Evolutionary conservation across 352 stramenopile species (phyloP), one percentile per base, ranked within the genome.

Genomic region (Vaucheria bursata): DNA sequence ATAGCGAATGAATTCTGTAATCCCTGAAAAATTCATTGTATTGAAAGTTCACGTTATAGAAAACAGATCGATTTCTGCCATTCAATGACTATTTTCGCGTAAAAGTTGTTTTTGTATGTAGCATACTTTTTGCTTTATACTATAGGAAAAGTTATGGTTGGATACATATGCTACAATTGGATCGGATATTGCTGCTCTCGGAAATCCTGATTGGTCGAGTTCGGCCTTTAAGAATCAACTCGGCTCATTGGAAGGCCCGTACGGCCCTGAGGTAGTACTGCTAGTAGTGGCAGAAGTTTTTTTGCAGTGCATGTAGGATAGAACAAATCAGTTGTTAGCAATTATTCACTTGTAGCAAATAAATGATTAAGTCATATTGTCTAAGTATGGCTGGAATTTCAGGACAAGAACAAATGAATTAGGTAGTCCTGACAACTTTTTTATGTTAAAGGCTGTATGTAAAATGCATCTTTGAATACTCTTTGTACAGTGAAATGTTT

Each of bases 201-300:
- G 79, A 8, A 83, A 53, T 39, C 81, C 81, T 50, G 81, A 85
- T 65, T 85, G 81, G 81, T 81, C 69, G 12, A 74, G 64, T 64
- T 52, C 69, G n/a, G 73, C 36, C 73, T 82, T 69, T 12, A 85
- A 82, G 18, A 73, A 88, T 72, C 79, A 89, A 34, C 85, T 75
- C 35, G 70, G 90, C 71, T 79, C 40, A 8, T 45, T 73, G 12
- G 71, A 78, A 53, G 67, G 49, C 69, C 76, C 85, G 36, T 91
- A 89, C 79, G 95, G 93, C 0, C 89, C 91, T 12, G 91, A 95
- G 78, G 89, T 94, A 0, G n/a, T n/a, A n/a, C n/a, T n/a, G n/a
- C n/a, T n/a, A n/a, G n/a, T n/a, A n/a, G n/a, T n/a, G n/a, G n/a
- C n/a, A n/a, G n/a, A n/a, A n/a, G n/a, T n/a, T n/a, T n/a, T n/a